Percentiles rank a stretch among this genome's conserved stretches.
Conservation (phyloP, 1,284 basidiomycete genomes). For the Leccinum huronense region DNA sequence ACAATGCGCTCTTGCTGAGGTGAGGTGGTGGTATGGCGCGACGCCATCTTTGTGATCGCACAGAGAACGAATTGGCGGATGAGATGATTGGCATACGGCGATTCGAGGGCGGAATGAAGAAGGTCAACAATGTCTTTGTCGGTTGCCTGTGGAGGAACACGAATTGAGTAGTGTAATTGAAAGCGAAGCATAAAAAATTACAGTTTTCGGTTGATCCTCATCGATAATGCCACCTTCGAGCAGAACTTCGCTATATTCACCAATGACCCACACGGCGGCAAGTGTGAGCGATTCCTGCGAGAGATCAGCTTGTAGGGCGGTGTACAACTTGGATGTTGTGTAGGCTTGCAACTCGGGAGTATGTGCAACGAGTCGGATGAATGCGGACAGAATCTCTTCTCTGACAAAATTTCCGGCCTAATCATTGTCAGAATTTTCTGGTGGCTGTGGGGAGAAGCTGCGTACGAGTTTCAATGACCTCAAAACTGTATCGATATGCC, state of each 20-base stretch:
- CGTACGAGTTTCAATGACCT: constrained; percentile 88
- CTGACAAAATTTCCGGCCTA: constrained; percentile 98
- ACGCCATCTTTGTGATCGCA: constrained; percentile 87
- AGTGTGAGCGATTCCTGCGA: constrained; percentile 96
- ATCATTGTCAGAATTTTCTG: neutral
- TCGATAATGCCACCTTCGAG: constrained; percentile 88
- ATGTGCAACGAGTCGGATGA: constrained; percentile 94
- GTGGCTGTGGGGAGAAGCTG: constrained; percentile 14
- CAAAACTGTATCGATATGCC: constrained; percentile 98
- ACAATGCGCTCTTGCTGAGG: constrained; percentile 77
- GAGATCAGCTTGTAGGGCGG: constrained; percentile 86
- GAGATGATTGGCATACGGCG: constrained; percentile 91
- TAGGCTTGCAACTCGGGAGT: constrained; percentile 97
- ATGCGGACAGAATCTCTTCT: constrained; percentile 94
- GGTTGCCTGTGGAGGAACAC: constrained; percentile 49
- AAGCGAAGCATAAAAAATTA: constrained; percentile 34
- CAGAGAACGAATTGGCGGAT: constrained; percentile 93
- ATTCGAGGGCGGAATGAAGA: constrained; percentile 84
- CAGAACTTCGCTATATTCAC: constrained; percentile 93
- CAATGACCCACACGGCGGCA: constrained; percentile 93
- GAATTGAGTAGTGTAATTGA: constrained; percentile 6
- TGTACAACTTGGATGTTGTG: constrained; percentile 90
- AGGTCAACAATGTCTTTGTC: constrained; percentile 88
- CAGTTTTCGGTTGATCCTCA: constrained; percentile 76
- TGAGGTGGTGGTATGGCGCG: constrained; percentile 63